Percentiles rank a stretch among this genome's conserved stretches.
These are phyloP conservation scores for Meyerozyma carpophila DNA, from an alignment of 1,139 yeast genomes.

Conservation along the genomic window DNA sequence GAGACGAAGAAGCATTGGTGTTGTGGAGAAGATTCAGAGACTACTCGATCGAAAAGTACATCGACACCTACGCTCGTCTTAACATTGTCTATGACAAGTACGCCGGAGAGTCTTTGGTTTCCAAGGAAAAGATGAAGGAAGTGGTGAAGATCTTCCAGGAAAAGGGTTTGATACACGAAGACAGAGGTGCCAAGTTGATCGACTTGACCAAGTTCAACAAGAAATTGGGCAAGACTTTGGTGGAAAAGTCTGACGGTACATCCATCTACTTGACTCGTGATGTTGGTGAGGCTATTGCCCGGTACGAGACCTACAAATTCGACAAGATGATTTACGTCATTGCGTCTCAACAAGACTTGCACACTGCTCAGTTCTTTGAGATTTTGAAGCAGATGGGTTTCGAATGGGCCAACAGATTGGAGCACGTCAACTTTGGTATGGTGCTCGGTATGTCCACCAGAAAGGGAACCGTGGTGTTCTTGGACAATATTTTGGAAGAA, in stretches of 20 bases:
- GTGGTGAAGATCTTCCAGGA: conserved; percentile 62
- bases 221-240: conserved; percentile 90
- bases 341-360: conserved; percentile 95
- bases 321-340: conserved; percentile 96
- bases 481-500: conserved; percentile 90
- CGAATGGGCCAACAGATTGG: conserved; percentile 77
- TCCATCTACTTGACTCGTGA: conserved; percentile 93
- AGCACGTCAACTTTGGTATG: conserved; percentile 94
- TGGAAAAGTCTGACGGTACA: conserved; percentile 94
- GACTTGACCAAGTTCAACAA: conserved; percentile 84
- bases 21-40: conserved; percentile 91
- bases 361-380: conserved; percentile 90
- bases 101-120: conserved; percentile 95
- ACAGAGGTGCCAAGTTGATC: conserved; percentile 85
- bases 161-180: conserved; percentile 74
- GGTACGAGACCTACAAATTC: conserved; percentile 78
- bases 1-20: conserved; percentile 72
- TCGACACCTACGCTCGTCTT: conserved; percentile 84
- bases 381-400: conserved; percentile 88
- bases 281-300: conserved; percentile 93
- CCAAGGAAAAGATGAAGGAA: conserved; percentile 63
- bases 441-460: conserved; percentile 98
- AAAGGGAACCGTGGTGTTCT: conserved; percentile 96
- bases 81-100: conserved; percentile 83
- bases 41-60: conserved; percentile 78